Conservation (phyloP, 208 protist species). For the Trypanosoma platydactyli region DNA sequence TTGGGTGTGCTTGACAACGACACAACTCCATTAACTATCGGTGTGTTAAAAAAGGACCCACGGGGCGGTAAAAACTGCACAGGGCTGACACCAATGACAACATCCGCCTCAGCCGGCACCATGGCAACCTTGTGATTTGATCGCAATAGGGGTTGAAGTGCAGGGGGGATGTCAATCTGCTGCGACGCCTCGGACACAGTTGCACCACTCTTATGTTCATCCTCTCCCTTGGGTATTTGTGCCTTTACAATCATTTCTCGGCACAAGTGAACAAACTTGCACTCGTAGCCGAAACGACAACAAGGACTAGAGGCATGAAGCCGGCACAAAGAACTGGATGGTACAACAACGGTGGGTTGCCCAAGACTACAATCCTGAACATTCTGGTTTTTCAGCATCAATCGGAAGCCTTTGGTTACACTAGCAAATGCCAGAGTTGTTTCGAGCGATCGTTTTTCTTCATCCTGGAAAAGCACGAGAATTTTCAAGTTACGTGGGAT, state of each 20-base stretch:
- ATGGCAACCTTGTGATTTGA: neutral
- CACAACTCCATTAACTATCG: constrained; percentile 1
- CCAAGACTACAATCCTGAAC: neutral
- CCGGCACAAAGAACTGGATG: constrained; percentile 63
- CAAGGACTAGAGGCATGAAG: constrained; percentile 64
- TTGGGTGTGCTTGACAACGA: constrained; percentile 19
- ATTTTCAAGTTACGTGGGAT: constrained; percentile 21
- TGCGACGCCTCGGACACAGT: neutral
- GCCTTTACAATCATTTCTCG: constrained; percentile 19
- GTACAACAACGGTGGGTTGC: constrained; percentile 43
- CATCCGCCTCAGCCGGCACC: constrained; percentile 4
- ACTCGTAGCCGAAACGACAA: constrained; percentile 81
- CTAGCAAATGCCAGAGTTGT: constrained; percentile 33
- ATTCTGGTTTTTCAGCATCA: constrained; percentile 37
- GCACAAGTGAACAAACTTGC: constrained; percentile 86
- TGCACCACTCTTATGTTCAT: neutral
- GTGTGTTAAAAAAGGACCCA: neutral
- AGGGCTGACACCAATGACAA: constrained; percentile 5
- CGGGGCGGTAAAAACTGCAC: constrained; percentile 9
- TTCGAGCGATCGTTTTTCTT: neutral
- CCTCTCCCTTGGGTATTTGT: neutral
- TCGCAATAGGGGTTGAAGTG: neutral
- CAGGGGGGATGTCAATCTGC: neutral
- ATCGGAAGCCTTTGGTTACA: constrained; percentile 61
- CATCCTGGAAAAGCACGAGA: constrained; percentile 4